Evolutionary conservation across 257 asterid species (phyloP).

Genomic region (Misopates orontium): DNA sequence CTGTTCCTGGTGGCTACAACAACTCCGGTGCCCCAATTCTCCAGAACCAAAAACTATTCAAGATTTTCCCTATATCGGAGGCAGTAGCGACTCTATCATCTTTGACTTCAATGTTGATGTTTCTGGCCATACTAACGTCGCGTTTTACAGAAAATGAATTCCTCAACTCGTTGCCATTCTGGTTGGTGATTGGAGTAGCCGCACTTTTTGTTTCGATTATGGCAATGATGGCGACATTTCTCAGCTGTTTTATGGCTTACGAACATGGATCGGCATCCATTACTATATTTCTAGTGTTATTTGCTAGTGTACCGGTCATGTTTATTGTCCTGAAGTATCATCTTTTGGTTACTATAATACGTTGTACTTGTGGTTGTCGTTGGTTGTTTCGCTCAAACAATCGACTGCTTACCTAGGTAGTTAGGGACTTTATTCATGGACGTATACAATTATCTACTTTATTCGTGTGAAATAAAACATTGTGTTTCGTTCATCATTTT

Average conservation of each 20-base stretch:
- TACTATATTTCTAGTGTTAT: constrained; percentile 6
- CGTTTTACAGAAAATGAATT: constrained; percentile 36
- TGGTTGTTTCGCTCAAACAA: constrained; percentile 27
- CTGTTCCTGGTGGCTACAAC: constrained; percentile 44
- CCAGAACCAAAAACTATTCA: constrained; percentile 6
- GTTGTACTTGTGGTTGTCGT: constrained; percentile 25
- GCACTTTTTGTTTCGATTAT: constrained; percentile 37
- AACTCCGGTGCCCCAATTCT: constrained; percentile 31
- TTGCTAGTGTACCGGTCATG: constrained; percentile 28
- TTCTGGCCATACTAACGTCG: constrained; percentile 38
- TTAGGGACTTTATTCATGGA: no score
- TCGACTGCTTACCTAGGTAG: constrained; percentile 14
- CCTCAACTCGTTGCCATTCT: constrained; percentile 33
- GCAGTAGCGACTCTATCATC: constrained; percentile 37
- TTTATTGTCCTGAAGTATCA: constrained; percentile 29
- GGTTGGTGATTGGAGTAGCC: constrained; percentile 33
- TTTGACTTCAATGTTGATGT: constrained; percentile 36
- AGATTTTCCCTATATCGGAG: constrained; percentile 33
- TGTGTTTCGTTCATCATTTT: no score
- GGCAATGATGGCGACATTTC: constrained; percentile 36
- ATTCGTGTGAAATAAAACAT: no score
- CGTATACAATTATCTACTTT: no score
- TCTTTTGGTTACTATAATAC: constrained; percentile 23
- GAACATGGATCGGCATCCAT: constrained; percentile 24
- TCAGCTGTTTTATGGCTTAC: constrained; percentile 25